phyloP scores from a whole-genome alignment of 352 stramenopile genomes.

The Globisporangium barbulae region DNA sequence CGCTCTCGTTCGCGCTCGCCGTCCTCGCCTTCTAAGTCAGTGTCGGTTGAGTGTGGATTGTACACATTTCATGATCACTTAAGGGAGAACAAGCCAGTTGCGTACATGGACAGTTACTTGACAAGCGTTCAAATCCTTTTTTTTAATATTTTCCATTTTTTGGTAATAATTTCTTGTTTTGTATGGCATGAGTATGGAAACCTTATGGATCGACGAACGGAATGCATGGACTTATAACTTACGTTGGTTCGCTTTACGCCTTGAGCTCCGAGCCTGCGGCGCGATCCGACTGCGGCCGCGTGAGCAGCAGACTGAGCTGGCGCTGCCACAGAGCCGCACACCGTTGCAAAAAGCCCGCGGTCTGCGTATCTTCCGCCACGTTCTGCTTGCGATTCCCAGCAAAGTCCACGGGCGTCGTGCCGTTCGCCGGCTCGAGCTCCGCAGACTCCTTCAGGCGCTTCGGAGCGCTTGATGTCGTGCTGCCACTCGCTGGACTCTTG shows the following conservation, averaged over 20 bases:
- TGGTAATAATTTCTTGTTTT: neutral
- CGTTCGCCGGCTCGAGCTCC: constrained; percentile 8
- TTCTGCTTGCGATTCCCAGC: constrained; percentile 15
- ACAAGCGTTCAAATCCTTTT: neutral
- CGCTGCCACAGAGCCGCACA: constrained; percentile 34
- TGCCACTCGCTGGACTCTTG: constrained; percentile 8
- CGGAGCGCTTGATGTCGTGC: neutral
- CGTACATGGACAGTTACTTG: neutral
- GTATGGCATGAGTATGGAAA: neutral
- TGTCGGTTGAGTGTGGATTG: neutral
- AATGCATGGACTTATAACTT: constrained; percentile 1
- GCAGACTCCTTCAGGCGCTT: constrained; percentile 16
- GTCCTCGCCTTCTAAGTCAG: constrained; percentile 15
- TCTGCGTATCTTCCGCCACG: constrained; percentile 15
- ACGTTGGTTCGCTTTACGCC: constrained; percentile 1
- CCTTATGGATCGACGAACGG: neutral
- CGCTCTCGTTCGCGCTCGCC: constrained; percentile 14
- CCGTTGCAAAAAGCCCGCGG: constrained; percentile 21
- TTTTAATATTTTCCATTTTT: constrained; percentile 9
- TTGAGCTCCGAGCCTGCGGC: neutral
- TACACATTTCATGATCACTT: constrained; percentile 1
- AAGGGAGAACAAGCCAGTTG: constrained; percentile 5
- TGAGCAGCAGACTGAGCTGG: constrained; percentile 19
- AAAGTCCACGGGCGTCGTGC: constrained; percentile 11
- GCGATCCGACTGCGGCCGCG: constrained; percentile 5